These are phyloP conservation scores for Detonula confervacea DNA, from an alignment of 352 stramenopile genomes.

Conservation along the genomic window DNA sequence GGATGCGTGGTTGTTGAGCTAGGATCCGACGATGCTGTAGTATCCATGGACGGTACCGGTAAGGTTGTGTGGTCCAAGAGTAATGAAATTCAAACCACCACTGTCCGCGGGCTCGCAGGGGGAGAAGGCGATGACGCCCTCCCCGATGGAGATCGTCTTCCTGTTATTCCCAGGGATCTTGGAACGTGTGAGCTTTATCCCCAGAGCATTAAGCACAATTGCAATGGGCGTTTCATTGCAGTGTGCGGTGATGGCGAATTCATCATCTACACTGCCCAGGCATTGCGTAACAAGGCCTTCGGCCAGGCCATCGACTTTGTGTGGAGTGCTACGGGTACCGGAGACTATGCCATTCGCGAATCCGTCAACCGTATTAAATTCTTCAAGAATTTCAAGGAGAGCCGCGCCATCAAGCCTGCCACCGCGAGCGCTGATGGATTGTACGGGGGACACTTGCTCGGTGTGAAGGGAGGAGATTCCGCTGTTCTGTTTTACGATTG, in stretches of 20 bases:
- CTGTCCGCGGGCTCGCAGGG: constrained; percentile 87
- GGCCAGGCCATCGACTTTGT: constrained; percentile 97
- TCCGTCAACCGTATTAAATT: constrained; percentile 95
- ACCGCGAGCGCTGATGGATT: constrained; percentile 94
- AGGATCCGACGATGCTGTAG: constrained; percentile 96
- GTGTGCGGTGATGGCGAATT: constrained; percentile 99
- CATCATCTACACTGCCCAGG: constrained; percentile 99
- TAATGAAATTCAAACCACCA: constrained; percentile 97
- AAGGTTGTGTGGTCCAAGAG: constrained; percentile 98
- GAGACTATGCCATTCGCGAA: constrained; percentile 98
- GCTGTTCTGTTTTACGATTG: constrained; percentile 98
- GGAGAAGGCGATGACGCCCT: constrained; percentile 87
- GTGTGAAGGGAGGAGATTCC: constrained; percentile 94
- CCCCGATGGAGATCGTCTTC: constrained; percentile 79
- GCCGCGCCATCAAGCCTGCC: constrained; percentile 92
- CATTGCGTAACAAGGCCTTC: constrained; percentile 94
- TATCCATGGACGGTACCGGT: constrained; percentile 97
- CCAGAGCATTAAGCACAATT: constrained; percentile 98
- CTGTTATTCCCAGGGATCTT: constrained; percentile 90
- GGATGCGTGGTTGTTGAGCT: constrained; percentile 97
- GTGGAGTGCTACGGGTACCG: constrained; percentile 95
- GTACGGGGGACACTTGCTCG: constrained; percentile 95
- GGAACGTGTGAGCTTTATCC: constrained; percentile 98
- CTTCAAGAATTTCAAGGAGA: constrained; percentile 99
- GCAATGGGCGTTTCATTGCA: constrained; percentile 97